Conservation (phyloP, 2,329 filamentous ascomycete genomes). For the Amauroascus niger region DNA sequence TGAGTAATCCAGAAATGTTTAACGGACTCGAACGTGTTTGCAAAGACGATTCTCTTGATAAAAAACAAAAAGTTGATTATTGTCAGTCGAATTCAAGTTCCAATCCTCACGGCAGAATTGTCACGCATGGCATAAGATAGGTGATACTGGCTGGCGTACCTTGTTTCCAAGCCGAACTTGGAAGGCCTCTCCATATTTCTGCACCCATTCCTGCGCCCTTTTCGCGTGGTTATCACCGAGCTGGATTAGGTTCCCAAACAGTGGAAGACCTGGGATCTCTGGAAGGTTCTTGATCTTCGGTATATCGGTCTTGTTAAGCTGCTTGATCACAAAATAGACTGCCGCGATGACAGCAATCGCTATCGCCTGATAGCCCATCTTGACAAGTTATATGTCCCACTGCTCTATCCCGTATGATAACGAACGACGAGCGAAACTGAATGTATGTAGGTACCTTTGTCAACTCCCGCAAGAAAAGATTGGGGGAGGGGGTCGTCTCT, state of each 20-base stretch:
- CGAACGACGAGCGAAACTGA: not conserved
- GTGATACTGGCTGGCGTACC: slow-evolving; percentile 33
- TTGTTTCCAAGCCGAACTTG: slow-evolving; percentile 60
- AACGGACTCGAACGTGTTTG: slow-evolving; percentile 67
- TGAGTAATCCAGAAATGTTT: slow-evolving; percentile 66
- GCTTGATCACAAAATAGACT: slow-evolving; percentile 34
- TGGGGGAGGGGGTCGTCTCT: no score
- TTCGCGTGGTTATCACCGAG: slow-evolving; percentile 50
- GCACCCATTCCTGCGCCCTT: slow-evolving; percentile 47
- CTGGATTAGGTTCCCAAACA: slow-evolving; percentile 56
- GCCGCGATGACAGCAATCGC: slow-evolving; percentile 28
- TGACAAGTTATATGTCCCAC: not conserved
- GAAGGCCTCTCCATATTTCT: slow-evolving; percentile 55
- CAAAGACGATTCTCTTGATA: slow-evolving; percentile 65
- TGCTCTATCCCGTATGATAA: not conserved
- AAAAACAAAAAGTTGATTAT: not conserved
- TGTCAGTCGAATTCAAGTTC: not conserved
- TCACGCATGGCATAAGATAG: not conserved
- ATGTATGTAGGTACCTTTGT: no score
- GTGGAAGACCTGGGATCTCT: slow-evolving; percentile 51
- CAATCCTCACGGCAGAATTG: not conserved
- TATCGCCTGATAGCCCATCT: slow-evolving; percentile 16
- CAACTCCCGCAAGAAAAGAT: no score
- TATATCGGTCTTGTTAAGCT: slow-evolving; percentile 44
- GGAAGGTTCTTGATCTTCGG: slow-evolving; percentile 54